Conservation (phyloP, 371 early-diverging fungal species). For the Apophysomyces ossiformis region DNA sequence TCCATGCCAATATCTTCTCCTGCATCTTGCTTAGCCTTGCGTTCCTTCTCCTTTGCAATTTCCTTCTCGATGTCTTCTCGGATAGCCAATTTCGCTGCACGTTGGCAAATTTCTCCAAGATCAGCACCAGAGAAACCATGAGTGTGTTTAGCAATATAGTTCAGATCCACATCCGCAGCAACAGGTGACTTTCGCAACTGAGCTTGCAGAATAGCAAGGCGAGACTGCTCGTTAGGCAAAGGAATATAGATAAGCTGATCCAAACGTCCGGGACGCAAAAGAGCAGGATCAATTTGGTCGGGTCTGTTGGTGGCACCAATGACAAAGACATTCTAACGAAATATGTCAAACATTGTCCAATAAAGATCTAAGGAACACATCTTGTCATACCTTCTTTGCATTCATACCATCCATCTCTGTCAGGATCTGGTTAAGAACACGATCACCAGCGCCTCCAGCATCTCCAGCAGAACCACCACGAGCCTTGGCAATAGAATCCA, state of each 20-base stretch:
- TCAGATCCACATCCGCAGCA: slow-evolving; percentile 84
- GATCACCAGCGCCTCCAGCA: slow-evolving; percentile 97
- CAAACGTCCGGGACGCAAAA: slow-evolving; percentile 98
- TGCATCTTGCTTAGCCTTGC: slow-evolving; percentile 70
- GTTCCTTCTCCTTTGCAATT: slow-evolving; percentile 72
- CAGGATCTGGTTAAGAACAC: slow-evolving; percentile 99
- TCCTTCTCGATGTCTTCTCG: slow-evolving; percentile 98
- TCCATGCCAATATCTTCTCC: slow-evolving; percentile 79
- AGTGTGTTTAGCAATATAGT: slow-evolving; percentile 88
- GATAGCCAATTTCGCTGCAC: slow-evolving; percentile 99
- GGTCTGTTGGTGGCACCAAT: slow-evolving; percentile 99
- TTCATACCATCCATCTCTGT: slow-evolving; percentile 99
- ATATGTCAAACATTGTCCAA: slow-evolving; percentile 89
- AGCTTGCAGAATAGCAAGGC: slow-evolving; percentile 89
- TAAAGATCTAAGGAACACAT: slow-evolving; percentile 98
- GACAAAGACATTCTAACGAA: slow-evolving; percentile 92
- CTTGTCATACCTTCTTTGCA: slow-evolving; percentile 84
- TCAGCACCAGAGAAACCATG: slow-evolving; percentile 99
- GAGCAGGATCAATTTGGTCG: slow-evolving; percentile 95
- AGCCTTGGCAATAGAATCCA: slow-evolving; percentile 99
- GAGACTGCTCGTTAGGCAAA: slow-evolving; percentile 95
- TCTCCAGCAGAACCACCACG: slow-evolving; percentile 88
- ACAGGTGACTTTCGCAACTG: slow-evolving; percentile 98
- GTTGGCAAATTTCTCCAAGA: slow-evolving; percentile 99
- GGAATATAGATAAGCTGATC: slow-evolving; percentile 99